These are phyloP conservation scores for Blastobotrys robertii DNA, from an alignment of 805 yeast species.

Conservation along the genomic window DNA sequence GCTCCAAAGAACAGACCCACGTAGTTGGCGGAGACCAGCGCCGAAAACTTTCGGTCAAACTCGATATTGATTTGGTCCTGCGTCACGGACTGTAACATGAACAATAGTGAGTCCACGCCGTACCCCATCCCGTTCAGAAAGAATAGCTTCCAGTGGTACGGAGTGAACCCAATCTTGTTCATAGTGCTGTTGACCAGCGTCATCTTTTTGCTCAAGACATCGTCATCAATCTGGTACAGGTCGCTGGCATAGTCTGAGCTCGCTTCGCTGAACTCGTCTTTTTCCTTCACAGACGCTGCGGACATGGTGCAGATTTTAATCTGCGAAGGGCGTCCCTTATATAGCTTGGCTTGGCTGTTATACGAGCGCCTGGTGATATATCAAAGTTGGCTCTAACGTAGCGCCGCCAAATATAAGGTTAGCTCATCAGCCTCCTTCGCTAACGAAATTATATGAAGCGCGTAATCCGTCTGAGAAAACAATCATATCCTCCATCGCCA, in stretches of 20 bases:
- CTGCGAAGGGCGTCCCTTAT: too few species aligned
- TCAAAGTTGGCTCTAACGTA: too few species aligned
- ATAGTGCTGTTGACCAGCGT: constrained; percentile 41
- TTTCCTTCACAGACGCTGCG: background rate
- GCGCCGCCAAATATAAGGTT: too few species aligned
- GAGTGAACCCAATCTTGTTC: constrained; percentile 53
- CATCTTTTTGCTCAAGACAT: constrained; percentile 10
- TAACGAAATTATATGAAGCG: too few species aligned
- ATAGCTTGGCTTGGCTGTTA: too few species aligned
- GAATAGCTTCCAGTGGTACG: constrained; percentile 42
- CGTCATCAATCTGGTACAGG: constrained; percentile 8
- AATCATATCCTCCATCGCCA: too few species aligned
- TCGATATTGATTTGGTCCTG: constrained; percentile 39
- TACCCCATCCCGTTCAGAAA: constrained; percentile 49
- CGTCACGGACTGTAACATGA: constrained; percentile 38
- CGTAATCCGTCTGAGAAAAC: too few species aligned
- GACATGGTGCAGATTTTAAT: too few species aligned
- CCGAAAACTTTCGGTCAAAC: constrained; percentile 36
- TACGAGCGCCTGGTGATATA: too few species aligned
- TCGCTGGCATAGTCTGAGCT: constrained; percentile 2
- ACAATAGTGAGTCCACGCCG: constrained; percentile 44
- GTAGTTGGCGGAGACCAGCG: constrained; percentile 37
- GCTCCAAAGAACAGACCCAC: constrained; percentile 46
- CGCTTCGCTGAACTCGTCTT: background rate
- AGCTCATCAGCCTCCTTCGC: too few species aligned